Conservation (phyloP, 2,329 filamentous ascomycete genomes). For the Fusarium sp. region DNA sequence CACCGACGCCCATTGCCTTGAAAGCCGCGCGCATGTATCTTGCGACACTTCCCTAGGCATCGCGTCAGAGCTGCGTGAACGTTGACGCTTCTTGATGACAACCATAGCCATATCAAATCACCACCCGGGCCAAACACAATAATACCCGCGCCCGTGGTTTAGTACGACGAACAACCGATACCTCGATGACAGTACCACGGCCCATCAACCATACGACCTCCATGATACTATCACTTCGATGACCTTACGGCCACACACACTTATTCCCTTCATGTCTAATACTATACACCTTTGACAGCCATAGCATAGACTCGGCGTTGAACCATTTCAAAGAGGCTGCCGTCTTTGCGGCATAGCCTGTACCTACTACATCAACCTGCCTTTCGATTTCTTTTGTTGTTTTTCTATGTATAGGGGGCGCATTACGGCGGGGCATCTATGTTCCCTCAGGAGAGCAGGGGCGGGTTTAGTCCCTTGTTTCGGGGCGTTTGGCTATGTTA, state of each 20-base stretch:
- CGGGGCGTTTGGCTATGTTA: constrained; percentile 39
- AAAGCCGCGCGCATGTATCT: constrained; percentile 29
- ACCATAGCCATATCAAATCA: not conserved
- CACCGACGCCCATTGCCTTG: constrained; percentile 51
- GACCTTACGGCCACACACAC: constrained; percentile 35
- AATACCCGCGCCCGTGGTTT: constrained; percentile 24
- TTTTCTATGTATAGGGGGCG: constrained; percentile 42
- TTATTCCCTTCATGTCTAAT: constrained; percentile 43
- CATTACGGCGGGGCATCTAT: constrained; percentile 36
- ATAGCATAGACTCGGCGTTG: constrained; percentile 50
- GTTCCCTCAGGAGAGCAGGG: constrained; percentile 35
- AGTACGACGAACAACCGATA: constrained; percentile 30
- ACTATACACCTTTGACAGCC: constrained; percentile 40
- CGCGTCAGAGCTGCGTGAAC: constrained; percentile 4
- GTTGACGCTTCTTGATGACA: constrained; percentile 1
- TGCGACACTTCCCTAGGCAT: constrained; percentile 23
- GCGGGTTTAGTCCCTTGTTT: constrained; percentile 32
- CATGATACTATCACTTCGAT: constrained; percentile 42
- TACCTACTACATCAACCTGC: constrained; percentile 42
- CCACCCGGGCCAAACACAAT: constrained; percentile 1
- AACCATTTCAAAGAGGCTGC: constrained; percentile 32
- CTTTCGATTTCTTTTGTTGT: constrained; percentile 37
- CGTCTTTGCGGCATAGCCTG: constrained; percentile 34
- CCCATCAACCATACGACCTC: constrained; percentile 20
- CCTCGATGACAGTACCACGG: constrained; percentile 41